These are phyloP conservation scores for Geotrichum europaeum DNA, from an alignment of 1,139 yeast genomes.

Conservation along the genomic window DNA sequence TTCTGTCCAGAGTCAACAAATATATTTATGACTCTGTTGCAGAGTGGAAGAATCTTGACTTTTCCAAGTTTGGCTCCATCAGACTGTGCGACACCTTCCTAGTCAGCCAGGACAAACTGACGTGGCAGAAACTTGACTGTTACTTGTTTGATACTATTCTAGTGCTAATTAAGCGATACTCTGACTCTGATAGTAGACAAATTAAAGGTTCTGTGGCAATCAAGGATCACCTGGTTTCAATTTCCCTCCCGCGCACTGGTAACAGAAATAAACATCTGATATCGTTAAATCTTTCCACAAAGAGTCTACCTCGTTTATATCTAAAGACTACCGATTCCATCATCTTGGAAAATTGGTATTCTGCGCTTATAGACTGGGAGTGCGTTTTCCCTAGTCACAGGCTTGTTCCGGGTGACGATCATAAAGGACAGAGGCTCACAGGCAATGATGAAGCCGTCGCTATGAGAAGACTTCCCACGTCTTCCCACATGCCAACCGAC, in stretches of 20 bases:
- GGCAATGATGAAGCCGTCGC: slow-evolving; percentile 3
- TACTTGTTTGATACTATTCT: slow-evolving; percentile 24
- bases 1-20: slow-evolving; percentile 4
- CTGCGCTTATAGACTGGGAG: slow-evolving; percentile 16
- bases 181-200: slow-evolving; percentile 9
- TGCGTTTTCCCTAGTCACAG: slow-evolving; percentile 12
- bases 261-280: slow-evolving; percentile 11
- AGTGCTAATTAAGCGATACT: slow-evolving; percentile 19
- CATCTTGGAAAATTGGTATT: slow-evolving; percentile 17
- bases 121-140: slow-evolving; percentile 25
- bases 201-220: slow-evolving; percentile 22
- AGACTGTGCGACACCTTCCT: slow-evolving; percentile 22
- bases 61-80: slow-evolving; percentile 21
- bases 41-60: slow-evolving; percentile 21
- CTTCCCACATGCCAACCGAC: slow-evolving; percentile 22
- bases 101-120: slow-evolving; percentile 20
- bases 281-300: slow-evolving; percentile 15
- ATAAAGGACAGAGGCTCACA: slow-evolving; percentile 9
- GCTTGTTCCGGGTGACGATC: slow-evolving; percentile 12
- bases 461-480: slow-evolving; percentile 8
- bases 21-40: slow-evolving; percentile 15
- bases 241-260: slow-evolving; percentile 17
- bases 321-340: slow-evolving; percentile 17
- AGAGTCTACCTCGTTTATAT: slow-evolving; percentile 16
- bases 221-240: slow-evolving; percentile 19